phyloP scores from a whole-genome alignment of 2,329 filamentous ascomycete genomes.

The Chalaropsis ovoidea region DNA sequence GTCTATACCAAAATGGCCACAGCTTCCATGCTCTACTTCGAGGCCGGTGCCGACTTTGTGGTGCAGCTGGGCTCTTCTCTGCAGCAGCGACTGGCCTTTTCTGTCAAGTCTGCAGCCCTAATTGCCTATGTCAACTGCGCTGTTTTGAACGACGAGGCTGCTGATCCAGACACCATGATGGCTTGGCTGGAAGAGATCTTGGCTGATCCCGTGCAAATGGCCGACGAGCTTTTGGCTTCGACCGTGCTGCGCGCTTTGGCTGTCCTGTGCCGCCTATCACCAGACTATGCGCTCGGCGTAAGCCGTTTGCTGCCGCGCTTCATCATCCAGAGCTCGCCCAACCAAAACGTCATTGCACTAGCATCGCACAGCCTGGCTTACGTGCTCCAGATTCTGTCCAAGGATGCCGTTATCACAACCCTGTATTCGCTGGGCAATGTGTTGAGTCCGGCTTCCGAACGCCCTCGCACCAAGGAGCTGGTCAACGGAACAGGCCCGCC shows the following conservation, averaged over 20 bases:
- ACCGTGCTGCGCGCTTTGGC: constrained; percentile 74
- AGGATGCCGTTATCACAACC: constrained; percentile 89
- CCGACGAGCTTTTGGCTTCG: constrained; percentile 63
- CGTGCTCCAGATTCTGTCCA: constrained; percentile 70
- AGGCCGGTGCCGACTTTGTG: constrained; percentile 83
- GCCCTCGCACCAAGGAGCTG: constrained; percentile 35
- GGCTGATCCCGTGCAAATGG: constrained; percentile 70
- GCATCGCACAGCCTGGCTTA: constrained; percentile 79
- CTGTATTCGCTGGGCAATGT: constrained; percentile 95
- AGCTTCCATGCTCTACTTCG: constrained; percentile 76
- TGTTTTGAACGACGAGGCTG: constrained; percentile 68
- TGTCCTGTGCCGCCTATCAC: constrained; percentile 65
- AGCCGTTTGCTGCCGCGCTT: constrained; percentile 74
- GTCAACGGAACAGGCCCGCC: constrained; percentile 40
- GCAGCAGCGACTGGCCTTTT: constrained; percentile 77
- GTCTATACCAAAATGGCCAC: constrained; percentile 61
- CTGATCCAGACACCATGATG: constrained; percentile 68
- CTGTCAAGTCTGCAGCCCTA: constrained; percentile 73
- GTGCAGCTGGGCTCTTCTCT: constrained; percentile 66
- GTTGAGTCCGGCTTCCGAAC: constrained; percentile 60
- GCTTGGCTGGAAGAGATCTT: constrained; percentile 78
- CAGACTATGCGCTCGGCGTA: constrained; percentile 61
- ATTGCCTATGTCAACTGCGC: constrained; percentile 79
- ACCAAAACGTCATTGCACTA: constrained; percentile 57
- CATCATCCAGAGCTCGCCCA: constrained; percentile 72